Percentiles rank a stretch among this genome's conserved stretches.
These are phyloP conservation scores for Wickerhamomyces canadensis DNA, from an alignment of 805 yeast species.

Conservation along the genomic window DNA sequence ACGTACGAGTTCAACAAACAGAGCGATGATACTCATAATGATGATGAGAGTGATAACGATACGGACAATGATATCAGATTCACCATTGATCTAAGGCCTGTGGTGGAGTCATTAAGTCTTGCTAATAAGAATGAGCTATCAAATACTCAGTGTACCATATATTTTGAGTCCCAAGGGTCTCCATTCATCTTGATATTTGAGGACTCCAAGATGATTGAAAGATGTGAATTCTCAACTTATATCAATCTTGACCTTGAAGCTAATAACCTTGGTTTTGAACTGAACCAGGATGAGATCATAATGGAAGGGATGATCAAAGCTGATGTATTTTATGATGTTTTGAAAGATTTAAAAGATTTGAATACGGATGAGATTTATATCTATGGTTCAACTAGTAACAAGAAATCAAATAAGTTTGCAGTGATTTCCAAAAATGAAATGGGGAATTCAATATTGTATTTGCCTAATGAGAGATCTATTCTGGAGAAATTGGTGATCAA, in stretches of 20 bases:
- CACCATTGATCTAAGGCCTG: conserved; percentile 39
- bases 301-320: conserved; percentile 52
- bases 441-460: conserved; percentile 60
- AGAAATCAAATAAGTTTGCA: conserved; percentile 24
- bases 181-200: conserved; percentile 55
- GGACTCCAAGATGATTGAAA: conserved; percentile 46
- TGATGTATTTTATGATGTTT: conserved; percentile 43
- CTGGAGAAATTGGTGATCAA: conserved; percentile 51
- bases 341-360: conserved; percentile 52
- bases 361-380: conserved; percentile 45
- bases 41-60: conserved; percentile 11
- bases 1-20: conserved; percentile 22
- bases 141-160: conserved; percentile 42
- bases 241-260: conserved; percentile 26
- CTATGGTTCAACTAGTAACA: conserved; percentile 31
- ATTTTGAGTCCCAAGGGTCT: conserved; percentile 42
- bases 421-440: conserved; percentile 68
- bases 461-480: conserved; percentile 58
- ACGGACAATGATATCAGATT: conserved; percentile 25
- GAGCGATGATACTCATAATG: too few species aligned
- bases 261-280: conserved; percentile 32
- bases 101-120: conserved; percentile 46
- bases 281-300: conserved; percentile 38
- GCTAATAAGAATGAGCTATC: conserved; percentile 24
- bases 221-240: conserved; percentile 49